Evolutionary conservation across 2,329 filamentous ascomycete species (phyloP).

Genomic region (Colletotrichum viniferum): DNA sequence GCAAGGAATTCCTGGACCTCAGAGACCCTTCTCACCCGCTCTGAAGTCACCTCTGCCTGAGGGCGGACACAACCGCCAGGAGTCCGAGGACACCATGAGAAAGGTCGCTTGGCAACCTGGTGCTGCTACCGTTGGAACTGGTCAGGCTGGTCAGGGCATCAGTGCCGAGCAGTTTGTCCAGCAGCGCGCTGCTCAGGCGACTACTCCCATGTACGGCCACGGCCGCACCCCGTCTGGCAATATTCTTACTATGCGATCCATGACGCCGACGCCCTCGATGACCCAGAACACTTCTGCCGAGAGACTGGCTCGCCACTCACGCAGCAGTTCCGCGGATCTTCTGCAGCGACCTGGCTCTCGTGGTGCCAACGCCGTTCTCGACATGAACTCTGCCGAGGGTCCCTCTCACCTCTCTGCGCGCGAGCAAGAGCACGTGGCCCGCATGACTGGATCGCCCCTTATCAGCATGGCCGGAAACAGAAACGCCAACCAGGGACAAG

Average conservation of each 20-base stretch:
- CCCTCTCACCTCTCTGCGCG: constrained; percentile 75
- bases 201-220: constrained; percentile 44
- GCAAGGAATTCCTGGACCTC: constrained; percentile 24
- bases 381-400: constrained; percentile 43
- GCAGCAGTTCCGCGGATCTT: constrained; percentile 52
- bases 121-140: constrained; percentile 47
- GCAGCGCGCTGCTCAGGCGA: constrained; percentile 67
- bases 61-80: constrained; percentile 47
- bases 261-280: constrained; percentile 47
- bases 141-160: constrained; percentile 58
- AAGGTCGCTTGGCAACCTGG: constrained; percentile 84
- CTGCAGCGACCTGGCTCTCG: constrained; percentile 61
- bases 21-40: constrained; percentile 36
- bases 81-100: constrained; percentile 58
- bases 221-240: constrained; percentile 62
- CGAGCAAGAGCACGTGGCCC: constrained; percentile 88
- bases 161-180: constrained; percentile 85
- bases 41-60: constrained; percentile 28
- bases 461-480: constrained; percentile 59
- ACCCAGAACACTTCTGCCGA: constrained; percentile 46
- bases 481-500: constrained; percentile 49
- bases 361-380: constrained; percentile 56
- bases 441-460: constrained; percentile 78
- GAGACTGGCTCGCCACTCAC: constrained; percentile 44
- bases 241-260: constrained; percentile 41